phyloP scores from a whole-genome alignment of 495 filamentous ascomycete genomes.

The Penicillium bovifimosum region DNA sequence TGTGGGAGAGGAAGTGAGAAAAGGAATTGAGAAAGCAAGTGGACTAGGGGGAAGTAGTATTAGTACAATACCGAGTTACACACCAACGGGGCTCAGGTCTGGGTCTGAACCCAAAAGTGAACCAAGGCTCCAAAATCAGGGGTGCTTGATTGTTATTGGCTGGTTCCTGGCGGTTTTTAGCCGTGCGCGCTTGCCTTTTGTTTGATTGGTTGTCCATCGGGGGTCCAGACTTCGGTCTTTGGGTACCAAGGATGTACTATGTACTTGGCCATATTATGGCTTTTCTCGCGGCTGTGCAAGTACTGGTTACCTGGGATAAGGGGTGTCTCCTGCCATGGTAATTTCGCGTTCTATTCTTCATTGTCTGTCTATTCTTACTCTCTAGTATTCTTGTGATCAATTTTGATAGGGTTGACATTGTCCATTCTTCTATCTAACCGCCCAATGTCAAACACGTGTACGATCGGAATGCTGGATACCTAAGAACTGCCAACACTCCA shows the following conservation, averaged over 20 bases:
- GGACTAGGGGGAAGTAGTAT: slow-evolving; percentile 14
- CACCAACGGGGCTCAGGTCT: not conserved
- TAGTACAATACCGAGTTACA: slow-evolving; percentile 3
- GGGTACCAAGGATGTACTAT: not conserved
- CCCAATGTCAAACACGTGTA: slow-evolving; percentile 12
- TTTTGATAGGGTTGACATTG: not conserved
- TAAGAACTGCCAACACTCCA: not conserved
- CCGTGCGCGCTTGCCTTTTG: not conserved
- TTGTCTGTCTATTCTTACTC: no score
- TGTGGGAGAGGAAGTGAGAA: slow-evolving; percentile 15
- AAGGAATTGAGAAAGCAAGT: slow-evolving; percentile 18
- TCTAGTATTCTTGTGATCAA: no score
- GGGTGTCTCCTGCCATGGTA: not conserved
- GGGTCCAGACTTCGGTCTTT: not conserved
- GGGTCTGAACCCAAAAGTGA: not conserved
- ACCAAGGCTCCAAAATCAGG: slow-evolving; percentile 9
- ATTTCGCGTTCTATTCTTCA: no score
- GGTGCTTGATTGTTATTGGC: slow-evolving; percentile 8
- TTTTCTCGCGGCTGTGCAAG: not conserved
- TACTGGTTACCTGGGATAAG: not conserved
- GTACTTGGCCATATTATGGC: slow-evolving; percentile 3
- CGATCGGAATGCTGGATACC: slow-evolving; percentile 11
- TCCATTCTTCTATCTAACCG: not conserved
- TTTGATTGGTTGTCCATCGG: slow-evolving; percentile 6
- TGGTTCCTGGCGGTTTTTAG: slow-evolving; percentile 10